These are phyloP conservation scores for Plasmodium gaboni DNA, from an alignment of 169 alveolate species.

Conservation along the genomic window DNA sequence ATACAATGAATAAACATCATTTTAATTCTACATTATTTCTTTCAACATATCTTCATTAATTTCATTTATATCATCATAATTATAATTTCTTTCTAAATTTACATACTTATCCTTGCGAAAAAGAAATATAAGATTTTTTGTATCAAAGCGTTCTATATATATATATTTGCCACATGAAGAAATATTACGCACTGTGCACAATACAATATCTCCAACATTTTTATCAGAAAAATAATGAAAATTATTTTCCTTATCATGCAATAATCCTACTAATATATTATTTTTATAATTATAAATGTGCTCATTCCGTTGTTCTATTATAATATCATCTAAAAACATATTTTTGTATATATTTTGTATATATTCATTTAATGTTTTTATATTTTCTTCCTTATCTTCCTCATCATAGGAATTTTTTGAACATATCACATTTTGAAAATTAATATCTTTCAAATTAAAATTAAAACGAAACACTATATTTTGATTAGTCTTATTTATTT, in stretches of 20 bases:
- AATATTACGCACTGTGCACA: constrained; percentile 56
- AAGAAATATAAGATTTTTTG: constrained; percentile 41
- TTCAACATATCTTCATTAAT: constrained; percentile 19
- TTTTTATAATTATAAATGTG: constrained; percentile 65
- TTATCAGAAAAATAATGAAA: constrained; percentile 66
- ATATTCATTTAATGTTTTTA: constrained; percentile 13
- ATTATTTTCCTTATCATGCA: constrained; percentile 72
- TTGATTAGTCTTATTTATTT: constrained; percentile 36
- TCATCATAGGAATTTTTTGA: constrained; percentile 1
- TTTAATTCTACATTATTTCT: constrained; percentile 20
- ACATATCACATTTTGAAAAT: constrained; percentile 44
- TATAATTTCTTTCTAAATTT: constrained; percentile 54
- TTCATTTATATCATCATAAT: constrained; percentile 55
- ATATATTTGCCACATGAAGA: constrained; percentile 68
- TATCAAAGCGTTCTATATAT: constrained; percentile 56
- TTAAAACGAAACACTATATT: constrained; percentile 62
- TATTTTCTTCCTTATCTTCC: constrained; percentile 10
- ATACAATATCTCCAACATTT: constrained; percentile 60
- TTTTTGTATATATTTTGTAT: constrained; percentile 18
- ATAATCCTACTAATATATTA: constrained; percentile 58
- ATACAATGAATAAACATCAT: neutral
- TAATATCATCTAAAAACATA: constrained; percentile 18
- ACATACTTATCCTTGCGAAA: constrained; percentile 65
- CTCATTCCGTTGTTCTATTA: constrained; percentile 14
- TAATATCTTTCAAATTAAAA: constrained; percentile 47